Percentiles rank a stretch among this genome's conserved stretches.
phyloP scores from a whole-genome alignment of 345 rosid genomes.

The Gossypium stocksii region DNA sequence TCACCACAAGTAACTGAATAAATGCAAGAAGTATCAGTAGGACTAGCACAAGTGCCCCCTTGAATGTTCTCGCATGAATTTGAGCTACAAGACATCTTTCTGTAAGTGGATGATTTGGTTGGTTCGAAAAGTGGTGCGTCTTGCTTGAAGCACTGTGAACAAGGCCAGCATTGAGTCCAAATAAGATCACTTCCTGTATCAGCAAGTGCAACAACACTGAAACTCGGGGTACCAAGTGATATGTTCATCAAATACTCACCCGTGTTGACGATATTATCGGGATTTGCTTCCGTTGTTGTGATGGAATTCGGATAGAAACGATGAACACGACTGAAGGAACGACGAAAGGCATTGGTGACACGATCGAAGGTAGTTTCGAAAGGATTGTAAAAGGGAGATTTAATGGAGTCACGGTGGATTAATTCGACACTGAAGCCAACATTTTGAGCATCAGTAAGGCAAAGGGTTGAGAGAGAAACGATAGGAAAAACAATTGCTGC shows the following conservation, averaged over 20 bases:
- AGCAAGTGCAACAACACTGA: slow-evolving; percentile 11
- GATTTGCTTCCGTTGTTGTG: slow-evolving; percentile 8
- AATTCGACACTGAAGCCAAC: slow-evolving; percentile 27
- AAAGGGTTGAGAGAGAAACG: not conserved
- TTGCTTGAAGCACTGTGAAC: slow-evolving; percentile 32
- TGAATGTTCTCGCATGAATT: slow-evolving; percentile 9
- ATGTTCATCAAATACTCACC: slow-evolving; percentile 33
- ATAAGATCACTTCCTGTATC: slow-evolving; percentile 37
- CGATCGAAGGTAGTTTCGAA: slow-evolving; percentile 19
- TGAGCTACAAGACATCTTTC: slow-evolving; percentile 29
- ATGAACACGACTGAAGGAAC: slow-evolving; percentile 22
- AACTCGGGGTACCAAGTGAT: slow-evolving; percentile 28
- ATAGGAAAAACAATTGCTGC: not conserved
- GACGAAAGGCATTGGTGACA: slow-evolving; percentile 16
- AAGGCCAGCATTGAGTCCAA: slow-evolving; percentile 37
- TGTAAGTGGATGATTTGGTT: slow-evolving; percentile 35
- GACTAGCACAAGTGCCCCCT: slow-evolving; percentile 4
- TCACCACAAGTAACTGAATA: slow-evolving; percentile 37
- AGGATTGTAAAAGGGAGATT: slow-evolving; percentile 33
- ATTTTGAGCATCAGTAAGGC: not conserved
- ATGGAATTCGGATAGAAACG: slow-evolving; percentile 9
- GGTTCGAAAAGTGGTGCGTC: slow-evolving; percentile 36
- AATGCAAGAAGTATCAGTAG: slow-evolving; percentile 17
- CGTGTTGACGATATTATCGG: not conserved
- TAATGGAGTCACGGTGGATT: slow-evolving; percentile 34